These are phyloP conservation scores for Mortierella claussenii DNA, from an alignment of 192 early-diverging fungal species.

Conservation along the genomic window DNA sequence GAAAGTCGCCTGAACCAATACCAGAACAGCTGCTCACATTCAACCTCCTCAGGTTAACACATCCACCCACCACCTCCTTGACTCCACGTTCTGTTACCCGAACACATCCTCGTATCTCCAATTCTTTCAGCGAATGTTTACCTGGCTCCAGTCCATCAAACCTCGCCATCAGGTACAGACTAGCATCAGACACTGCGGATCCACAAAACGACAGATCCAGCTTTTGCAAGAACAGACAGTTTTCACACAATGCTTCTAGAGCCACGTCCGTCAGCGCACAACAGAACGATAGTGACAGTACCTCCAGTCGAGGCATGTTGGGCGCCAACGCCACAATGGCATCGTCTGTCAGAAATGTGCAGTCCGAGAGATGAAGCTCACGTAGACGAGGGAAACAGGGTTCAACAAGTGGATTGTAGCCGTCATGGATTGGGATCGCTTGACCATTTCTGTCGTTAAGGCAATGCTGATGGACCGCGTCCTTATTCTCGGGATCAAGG, in stretches of 20 bases:
- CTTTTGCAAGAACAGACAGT: constrained; percentile 57
- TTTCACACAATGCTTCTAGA: constrained; percentile 48
- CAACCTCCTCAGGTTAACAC: constrained; percentile 32
- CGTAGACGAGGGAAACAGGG: constrained; percentile 55
- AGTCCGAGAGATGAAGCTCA: constrained; percentile 74
- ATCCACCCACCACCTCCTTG: constrained; percentile 33
- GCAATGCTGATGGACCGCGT: background rate
- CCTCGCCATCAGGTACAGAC: constrained; percentile 55
- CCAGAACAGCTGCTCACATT: constrained; percentile 56
- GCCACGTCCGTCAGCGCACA: constrained; percentile 76
- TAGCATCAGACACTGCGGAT: constrained; percentile 74
- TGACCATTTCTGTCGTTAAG: constrained; percentile 39
- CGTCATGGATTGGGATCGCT: background rate
- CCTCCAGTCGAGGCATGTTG: constrained; percentile 63
- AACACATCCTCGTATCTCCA: constrained; percentile 67
- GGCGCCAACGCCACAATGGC: constrained; percentile 65
- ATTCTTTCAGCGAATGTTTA: constrained; percentile 45
- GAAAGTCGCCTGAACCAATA: constrained; percentile 24
- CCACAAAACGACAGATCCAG: constrained; percentile 81
- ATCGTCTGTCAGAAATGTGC: constrained; percentile 78
- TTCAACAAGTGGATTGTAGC: constrained; percentile 11
- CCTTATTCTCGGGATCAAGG: constrained; percentile 8
- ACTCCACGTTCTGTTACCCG: constrained; percentile 58
- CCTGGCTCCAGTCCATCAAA: constrained; percentile 43
- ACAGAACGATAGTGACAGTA: constrained; percentile 77